Percentiles rank a stretch among this genome's conserved stretches.
These are phyloP conservation scores for Pelargonium fulgidum DNA, from an alignment of 441 rosid species.

Conservation along the genomic window DNA sequence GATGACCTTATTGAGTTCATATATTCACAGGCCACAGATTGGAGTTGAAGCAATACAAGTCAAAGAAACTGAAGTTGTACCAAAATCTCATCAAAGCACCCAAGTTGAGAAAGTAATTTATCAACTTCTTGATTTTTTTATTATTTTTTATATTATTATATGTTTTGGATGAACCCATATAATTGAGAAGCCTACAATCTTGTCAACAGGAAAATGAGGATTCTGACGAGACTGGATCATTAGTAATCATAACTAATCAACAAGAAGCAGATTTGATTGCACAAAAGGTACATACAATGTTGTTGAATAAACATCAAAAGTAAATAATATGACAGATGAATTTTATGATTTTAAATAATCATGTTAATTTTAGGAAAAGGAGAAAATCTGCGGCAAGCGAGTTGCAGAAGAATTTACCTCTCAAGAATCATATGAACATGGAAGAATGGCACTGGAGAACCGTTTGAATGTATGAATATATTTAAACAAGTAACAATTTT, in stretches of 20 bases:
- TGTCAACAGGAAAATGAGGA: not conserved
- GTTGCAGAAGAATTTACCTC: not conserved
- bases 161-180: not conserved
- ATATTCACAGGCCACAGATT: slow-evolving; percentile 1
- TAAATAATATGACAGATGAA: not conserved
- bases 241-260: not conserved
- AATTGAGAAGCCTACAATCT: not conserved
- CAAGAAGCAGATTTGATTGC: not conserved
- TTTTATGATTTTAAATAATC: not conserved
- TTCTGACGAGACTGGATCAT: not conserved
- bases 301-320: not conserved
- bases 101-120: not conserved
- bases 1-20: not conserved
- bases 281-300: not conserved
- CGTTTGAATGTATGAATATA: not conserved
- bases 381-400: not conserved
- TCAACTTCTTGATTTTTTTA: not conserved
- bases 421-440: not conserved
- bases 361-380: not conserved
- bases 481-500: too few relatives aligned
- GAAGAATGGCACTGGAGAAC: not conserved
- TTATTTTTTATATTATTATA: not conserved
- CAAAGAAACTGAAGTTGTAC: not conserved
- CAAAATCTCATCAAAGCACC: not conserved
- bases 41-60: not conserved